Evolutionary conservation across 2,329 filamentous ascomycete genomes (phyloP).

Genomic region (Aspergillus texensis): DNA sequence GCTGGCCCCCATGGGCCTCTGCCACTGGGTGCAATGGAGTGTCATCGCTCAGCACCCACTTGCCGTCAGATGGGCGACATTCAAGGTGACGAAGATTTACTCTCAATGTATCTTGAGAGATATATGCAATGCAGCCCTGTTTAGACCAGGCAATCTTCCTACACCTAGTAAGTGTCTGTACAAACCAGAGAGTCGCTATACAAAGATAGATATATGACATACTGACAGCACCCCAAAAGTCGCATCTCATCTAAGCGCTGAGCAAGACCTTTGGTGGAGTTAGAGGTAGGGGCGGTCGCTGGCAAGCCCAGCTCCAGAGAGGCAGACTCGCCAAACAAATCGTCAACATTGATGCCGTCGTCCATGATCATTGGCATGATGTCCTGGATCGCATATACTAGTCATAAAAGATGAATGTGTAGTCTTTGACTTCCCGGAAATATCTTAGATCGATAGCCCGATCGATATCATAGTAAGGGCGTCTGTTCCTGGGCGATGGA

Average conservation of each 20-base stretch:
- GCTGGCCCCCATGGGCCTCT: slow-evolving; percentile 63
- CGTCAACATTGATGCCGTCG: slow-evolving; percentile 65
- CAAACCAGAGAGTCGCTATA: not conserved
- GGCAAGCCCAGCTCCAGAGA: slow-evolving; percentile 59
- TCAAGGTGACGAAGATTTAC: slow-evolving; percentile 74
- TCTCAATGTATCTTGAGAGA: slow-evolving; percentile 70
- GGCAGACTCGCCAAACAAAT: slow-evolving; percentile 71
- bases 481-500: not conserved
- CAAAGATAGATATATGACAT: slow-evolving; percentile 42
- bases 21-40: slow-evolving; percentile 64
- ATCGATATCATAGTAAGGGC: not conserved
- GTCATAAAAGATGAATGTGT: not conserved
- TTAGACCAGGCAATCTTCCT: slow-evolving; percentile 88
- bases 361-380: slow-evolving; percentile 60
- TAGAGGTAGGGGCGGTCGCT: slow-evolving; percentile 48
- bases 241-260: slow-evolving; percentile 77
- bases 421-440: not conserved
- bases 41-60: slow-evolving; percentile 77
- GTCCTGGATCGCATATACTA: not conserved
- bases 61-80: slow-evolving; percentile 68
- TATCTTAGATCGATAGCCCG: not conserved
- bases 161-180: slow-evolving; percentile 26
- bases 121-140: slow-evolving; percentile 79
- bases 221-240: slow-evolving; percentile 79
- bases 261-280: slow-evolving; percentile 67